Evolutionary conservation across 805 yeast species (phyloP), one percentile per base, ranked within the genome.

Genomic region (Wickerhamiella cacticola): DNA sequence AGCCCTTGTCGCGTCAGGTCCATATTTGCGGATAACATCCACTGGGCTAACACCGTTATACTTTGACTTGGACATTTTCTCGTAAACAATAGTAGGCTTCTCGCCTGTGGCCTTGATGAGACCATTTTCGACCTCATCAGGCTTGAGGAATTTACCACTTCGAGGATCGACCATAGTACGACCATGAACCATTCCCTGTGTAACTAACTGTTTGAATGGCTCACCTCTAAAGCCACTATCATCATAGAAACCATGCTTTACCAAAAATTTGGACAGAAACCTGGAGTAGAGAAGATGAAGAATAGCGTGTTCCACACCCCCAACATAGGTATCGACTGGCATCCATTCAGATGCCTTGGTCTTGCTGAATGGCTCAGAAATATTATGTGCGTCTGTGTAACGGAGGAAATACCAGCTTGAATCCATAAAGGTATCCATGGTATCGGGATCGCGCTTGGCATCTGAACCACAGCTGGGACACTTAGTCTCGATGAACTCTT

Each of bases 171-270:
- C 68, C 55, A 62, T 83, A 0, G 98, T 92, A 58, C 76, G 78
- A 2, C 96, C 97, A 52, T 89, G 96, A 3, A 92, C 98, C 98
- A 92, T 92, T 15, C 98, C 98, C 63, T 89, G 97, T 1, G 96
- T 88, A 1, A 89, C 79, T 29, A 92, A 69, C 51, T 74, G 74
- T 49, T 68, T 73, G 59, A 92, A 78, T 1, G 98, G 98, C 59
- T 92, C 98, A 21, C 84, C 86, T 3, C 66, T 65, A 42, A 68
- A 54, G 3, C 24, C 42, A 2, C 62, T 60, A 2, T 69, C 62
- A 15, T 35, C 36, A n/a, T 35, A n/a, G 26, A 18, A 26, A 5
- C 86, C 86, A 46, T 73, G 68, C 21, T 76, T 72, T 12, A 75
- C 73, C 29, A 89, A 61, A 56, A 89, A 86, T 59, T 89, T 89